A percentile compares a stretch with the other conserved stretches of the same genome.
phyloP scores from a whole-genome alignment of 345 rosid species.

The Gossypium longicalyx region DNA sequence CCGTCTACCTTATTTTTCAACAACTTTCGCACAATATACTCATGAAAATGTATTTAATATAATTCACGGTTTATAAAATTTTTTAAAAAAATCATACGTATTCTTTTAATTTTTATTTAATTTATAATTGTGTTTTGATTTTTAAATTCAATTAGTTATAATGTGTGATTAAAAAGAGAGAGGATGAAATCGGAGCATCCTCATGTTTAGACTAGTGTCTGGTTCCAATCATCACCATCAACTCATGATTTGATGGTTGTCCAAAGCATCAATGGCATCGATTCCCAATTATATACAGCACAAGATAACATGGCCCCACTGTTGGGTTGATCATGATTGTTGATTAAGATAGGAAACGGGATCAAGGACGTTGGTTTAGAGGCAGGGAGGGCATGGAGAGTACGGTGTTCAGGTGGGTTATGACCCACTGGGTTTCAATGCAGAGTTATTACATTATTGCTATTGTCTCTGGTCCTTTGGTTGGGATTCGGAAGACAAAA shows the following conservation, averaged over 20 bases:
- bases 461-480: slow-evolving; percentile 4
- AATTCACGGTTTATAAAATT: too few species aligned
- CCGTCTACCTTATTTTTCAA: neutral
- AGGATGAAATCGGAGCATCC: too few species aligned
- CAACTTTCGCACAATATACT: neutral
- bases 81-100: too few species aligned
- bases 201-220: neutral
- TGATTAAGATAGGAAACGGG: neutral
- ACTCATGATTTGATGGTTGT: slow-evolving; percentile 51
- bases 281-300: slow-evolving; percentile 26
- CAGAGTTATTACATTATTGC: neutral
- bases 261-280: slow-evolving; percentile 27
- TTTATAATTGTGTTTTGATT: too few species aligned
- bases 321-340: slow-evolving; percentile 17
- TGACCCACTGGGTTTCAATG: slow-evolving; percentile 22
- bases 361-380: slow-evolving; percentile 22
- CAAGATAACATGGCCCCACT: slow-evolving; percentile 8
- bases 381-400: slow-evolving; percentile 4
- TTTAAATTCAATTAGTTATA: too few species aligned
- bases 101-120: too few species aligned
- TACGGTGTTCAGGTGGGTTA: slow-evolving; percentile 23
- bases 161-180: too few species aligned
- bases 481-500: slow-evolving; percentile 20
- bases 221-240: slow-evolving; percentile 54
- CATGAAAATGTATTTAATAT: too few species aligned